Conservation (phyloP, 2,329 filamentous ascomycete species). For the Aspergillus ibericus region DNA sequence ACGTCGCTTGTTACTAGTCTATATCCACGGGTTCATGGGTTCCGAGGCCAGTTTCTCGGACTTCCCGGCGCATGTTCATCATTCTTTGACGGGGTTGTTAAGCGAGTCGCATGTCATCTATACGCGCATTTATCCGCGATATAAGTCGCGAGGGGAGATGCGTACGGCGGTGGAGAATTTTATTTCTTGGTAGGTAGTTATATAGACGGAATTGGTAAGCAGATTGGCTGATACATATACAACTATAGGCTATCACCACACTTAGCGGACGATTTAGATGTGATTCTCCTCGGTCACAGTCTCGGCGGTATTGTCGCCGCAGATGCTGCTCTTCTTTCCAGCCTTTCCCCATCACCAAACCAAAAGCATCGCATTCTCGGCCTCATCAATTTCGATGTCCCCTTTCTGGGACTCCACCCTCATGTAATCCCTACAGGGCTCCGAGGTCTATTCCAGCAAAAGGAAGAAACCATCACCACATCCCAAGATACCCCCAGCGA, state of each 20-base stretch:
- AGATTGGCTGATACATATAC: too few relatives aligned
- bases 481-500: background rate
- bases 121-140: slow-evolving; percentile 63
- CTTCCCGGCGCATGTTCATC: slow-evolving; percentile 85
- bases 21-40: slow-evolving; percentile 89
- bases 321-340: slow-evolving; percentile 67
- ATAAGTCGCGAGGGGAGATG: slow-evolving; percentile 46
- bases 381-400: slow-evolving; percentile 78
- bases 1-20: slow-evolving; percentile 70
- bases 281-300: slow-evolving; percentile 81
- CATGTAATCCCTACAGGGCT: slow-evolving; percentile 82
- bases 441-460: slow-evolving; percentile 66
- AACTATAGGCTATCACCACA: slow-evolving; percentile 67
- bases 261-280: slow-evolving; percentile 70
- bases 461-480: slow-evolving; percentile 11
- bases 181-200: slow-evolving; percentile 63
- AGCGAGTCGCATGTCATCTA: slow-evolving; percentile 75
- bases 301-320: slow-evolving; percentile 84
- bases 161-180: slow-evolving; percentile 77
- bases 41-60: slow-evolving; percentile 83
- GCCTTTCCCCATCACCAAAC: too few relatives aligned
- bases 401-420: slow-evolving; percentile 84
- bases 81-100: slow-evolving; percentile 66
- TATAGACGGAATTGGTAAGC: too few relatives aligned
- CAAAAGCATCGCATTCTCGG: slow-evolving; percentile 64